These are phyloP conservation scores for Vitis cinerea DNA, from an alignment of 164 flowering plant species.

Conservation along the genomic window DNA sequence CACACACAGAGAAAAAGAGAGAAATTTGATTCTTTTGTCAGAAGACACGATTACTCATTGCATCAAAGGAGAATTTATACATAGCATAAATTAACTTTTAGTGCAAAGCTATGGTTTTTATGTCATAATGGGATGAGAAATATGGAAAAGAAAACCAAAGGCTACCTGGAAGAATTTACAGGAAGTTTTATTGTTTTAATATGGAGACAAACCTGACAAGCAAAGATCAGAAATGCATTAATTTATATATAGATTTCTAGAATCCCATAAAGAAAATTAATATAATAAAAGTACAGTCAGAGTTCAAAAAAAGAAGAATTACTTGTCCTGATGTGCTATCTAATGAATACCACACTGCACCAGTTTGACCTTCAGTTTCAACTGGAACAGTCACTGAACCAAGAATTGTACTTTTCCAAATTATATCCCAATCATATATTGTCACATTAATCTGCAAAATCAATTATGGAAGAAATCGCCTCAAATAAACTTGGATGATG, in stretches of 20 bases:
- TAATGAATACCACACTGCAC: slow-evolving; percentile 83
- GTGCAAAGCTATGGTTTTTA: not conserved
- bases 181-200: slow-evolving; percentile 65
- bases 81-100: too few species aligned
- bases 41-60: too few species aligned
- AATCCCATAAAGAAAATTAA: not conserved
- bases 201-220: slow-evolving; percentile 88
- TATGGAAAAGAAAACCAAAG: slow-evolving; percentile 4
- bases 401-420: slow-evolving; percentile 96
- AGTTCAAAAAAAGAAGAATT: slow-evolving; percentile 5
- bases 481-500: too few species aligned
- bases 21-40: too few species aligned
- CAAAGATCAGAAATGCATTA: slow-evolving; percentile 2
- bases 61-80: too few species aligned
- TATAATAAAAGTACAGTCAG: not conserved
- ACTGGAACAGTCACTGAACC: slow-evolving; percentile 85
- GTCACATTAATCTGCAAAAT: slow-evolving; percentile 73
- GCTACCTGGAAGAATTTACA: slow-evolving; percentile 67
- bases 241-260: too few species aligned
- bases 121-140: not conserved
- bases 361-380: slow-evolving; percentile 81
- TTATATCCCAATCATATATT: slow-evolving; percentile 98
- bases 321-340: slow-evolving; percentile 98
- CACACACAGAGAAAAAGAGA: too few species aligned
- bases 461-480: not conserved